Evolutionary conservation across 1,139 yeast species (phyloP), one percentile per base, ranked within the genome.

Genomic region (Ogataea hybrid): DNA sequence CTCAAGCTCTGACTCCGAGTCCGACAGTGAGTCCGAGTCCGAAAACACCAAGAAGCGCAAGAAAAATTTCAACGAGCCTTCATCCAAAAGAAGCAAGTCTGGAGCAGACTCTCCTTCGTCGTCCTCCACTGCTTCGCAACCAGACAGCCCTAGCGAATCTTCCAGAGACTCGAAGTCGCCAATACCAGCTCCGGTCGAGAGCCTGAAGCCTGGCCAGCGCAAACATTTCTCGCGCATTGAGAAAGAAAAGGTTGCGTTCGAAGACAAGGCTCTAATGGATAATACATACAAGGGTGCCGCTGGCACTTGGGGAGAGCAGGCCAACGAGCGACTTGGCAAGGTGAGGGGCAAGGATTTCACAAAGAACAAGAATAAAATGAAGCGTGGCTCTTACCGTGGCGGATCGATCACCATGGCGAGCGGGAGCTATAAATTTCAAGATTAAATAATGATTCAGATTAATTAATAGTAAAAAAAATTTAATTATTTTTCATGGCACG

Each of bases 211-310:
- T 20, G 89, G 89, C 28, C 86, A 86, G 66, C 83, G 96, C 62
- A 73, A 81, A 50, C 96, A 88, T 65, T 94, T 94, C 59, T 88
- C 96, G n/a, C 80, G 98, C 66, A 79, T 94, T 50, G 97, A 94
- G 57, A 79, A 92, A 57, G 60, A 79, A 25, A 84, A 79, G 57
- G 70, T 94, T 53, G 47, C 73, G 2, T 94, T 92, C 56, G 96
- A 84, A 64, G 74, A 77, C 52, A 52, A 61, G 11, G 75, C 68
- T 11, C 73, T 94, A 47, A 79, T 78, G 58, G 97, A 94, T 62
- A 94, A 94, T 67, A 81, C 97, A 14, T 94, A 92, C 68, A 84
- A 90, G 98, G n/a, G 98, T 27, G 97, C 89, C 10, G 98, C 97
- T 21, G 98, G 98, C 47, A 90, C 95, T 23, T 94, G 98, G 97